These are phyloP conservation scores for Chloromonas sp. DNA, from an alignment of 163 green algal genomes.

Conservation along the genomic window DNA sequence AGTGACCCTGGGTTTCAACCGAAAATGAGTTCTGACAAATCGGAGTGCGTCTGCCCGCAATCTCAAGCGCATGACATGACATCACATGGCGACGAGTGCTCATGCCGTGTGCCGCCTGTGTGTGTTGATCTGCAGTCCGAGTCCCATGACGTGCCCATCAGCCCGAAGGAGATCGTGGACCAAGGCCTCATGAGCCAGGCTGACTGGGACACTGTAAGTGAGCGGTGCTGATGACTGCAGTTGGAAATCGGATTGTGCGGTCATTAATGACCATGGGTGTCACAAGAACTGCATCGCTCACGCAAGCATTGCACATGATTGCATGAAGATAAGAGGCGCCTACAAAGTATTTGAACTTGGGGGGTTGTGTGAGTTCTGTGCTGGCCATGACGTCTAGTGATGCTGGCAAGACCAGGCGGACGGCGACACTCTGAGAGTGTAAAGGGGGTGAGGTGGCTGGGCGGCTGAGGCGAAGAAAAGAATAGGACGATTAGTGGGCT, in stretches of 20 bases:
- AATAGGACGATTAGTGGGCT: no score
- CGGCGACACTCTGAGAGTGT: no score
- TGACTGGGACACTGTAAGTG: constrained; percentile 73
- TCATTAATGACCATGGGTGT: no score
- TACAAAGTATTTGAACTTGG: not conserved
- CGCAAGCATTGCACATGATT: not conserved
- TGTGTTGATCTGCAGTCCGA: constrained; percentile 40
- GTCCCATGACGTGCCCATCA: constrained; percentile 88
- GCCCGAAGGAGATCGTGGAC: constrained; percentile 74
- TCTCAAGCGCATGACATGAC: constrained; percentile 19
- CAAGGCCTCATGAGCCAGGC: constrained; percentile 69
- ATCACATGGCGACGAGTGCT: no score
- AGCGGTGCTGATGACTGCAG: not conserved
- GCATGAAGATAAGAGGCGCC: not conserved
- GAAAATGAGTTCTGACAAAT: no score
- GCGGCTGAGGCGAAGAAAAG: no score
- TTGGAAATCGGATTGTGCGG: not conserved
- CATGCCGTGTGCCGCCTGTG: no score
- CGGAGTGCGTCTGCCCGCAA: not conserved
- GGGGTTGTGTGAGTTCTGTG: not conserved
- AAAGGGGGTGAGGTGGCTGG: no score
- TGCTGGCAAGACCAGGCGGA: no score
- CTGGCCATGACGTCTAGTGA: no score
- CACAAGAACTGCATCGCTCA: not conserved
- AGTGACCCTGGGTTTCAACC: no score